A percentile compares a stretch with the other conserved stretches of the same genome.
These are phyloP conservation scores for Salicornia ramosissima DNA, from an alignment of 148 eudicot genomes.

Conservation along the genomic window DNA sequence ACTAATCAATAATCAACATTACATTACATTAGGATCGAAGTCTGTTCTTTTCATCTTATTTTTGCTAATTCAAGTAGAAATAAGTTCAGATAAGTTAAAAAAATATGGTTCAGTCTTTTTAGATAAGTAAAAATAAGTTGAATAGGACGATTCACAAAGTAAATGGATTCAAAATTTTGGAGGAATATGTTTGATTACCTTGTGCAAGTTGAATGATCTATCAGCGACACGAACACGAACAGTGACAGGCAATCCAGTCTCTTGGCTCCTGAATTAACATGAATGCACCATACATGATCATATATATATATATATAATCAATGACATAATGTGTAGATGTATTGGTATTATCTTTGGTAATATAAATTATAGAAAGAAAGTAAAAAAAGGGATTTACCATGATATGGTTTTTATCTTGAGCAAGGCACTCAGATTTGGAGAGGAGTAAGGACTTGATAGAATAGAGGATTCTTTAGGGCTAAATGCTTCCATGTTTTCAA, in stretches of 20 bases:
- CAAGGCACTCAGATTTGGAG: conserved; percentile 76
- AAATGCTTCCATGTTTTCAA: conserved; percentile 41
- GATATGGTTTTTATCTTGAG: conserved; percentile 90
- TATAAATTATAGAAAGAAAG: no score
- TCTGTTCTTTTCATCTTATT: no score
- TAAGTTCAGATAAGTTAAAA: no score
- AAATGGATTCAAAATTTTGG: no score
- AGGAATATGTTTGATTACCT: conserved; percentile 36
- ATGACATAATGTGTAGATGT: no score
- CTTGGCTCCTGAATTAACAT: conserved; percentile 65
- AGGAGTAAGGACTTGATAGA: conserved; percentile 69
- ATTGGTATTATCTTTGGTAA: no score
- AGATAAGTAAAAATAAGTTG: no score
- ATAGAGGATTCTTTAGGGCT: conserved; percentile 46
- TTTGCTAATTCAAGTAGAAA: no score
- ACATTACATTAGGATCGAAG: neutral
- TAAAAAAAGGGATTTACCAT: conserved; percentile 42
- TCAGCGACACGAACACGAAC: conserved; percentile 59
- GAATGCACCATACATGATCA: no score
- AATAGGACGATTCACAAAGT: no score
- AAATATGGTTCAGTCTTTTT: no score
- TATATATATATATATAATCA: neutral
- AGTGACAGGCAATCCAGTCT: conserved; percentile 72
- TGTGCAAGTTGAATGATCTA: conserved; percentile 75
- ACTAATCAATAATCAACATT: conserved; percentile 27